A percentile compares a stretch with the other conserved stretches of the same genome.
Conservation (phyloP, 176 grass and related monocot genomes). For the Ensete glaucum region DNA sequence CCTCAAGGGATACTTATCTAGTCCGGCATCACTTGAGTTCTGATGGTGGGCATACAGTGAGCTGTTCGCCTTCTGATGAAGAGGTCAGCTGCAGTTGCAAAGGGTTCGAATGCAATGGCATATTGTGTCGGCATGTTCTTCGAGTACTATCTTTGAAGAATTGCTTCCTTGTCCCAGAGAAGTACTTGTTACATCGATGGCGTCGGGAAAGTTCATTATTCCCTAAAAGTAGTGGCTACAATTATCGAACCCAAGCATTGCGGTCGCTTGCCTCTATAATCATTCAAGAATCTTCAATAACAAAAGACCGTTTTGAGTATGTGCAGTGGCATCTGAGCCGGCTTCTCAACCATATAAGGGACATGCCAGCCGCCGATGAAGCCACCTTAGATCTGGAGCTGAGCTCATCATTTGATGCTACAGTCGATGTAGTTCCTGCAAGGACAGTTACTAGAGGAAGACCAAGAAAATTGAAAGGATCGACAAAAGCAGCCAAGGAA, state of each 20-base stretch:
- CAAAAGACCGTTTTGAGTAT: conserved; percentile 40
- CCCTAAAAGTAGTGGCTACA: conserved; percentile 39
- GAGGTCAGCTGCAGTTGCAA: conserved; percentile 35
- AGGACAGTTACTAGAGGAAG: conserved; percentile 27
- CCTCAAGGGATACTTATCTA: conserved; percentile 30
- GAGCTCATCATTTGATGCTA: conserved; percentile 21
- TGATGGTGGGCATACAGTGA: conserved; percentile 22
- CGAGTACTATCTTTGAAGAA: conserved; percentile 43
- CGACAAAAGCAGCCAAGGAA: conserved; percentile 9
- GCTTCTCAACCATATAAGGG: conserved; percentile 36
- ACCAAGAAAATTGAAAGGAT: conserved; percentile 29
- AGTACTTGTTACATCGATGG: conserved; percentile 36
- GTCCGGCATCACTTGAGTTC: conserved; percentile 27
- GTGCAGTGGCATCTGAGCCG: conserved; percentile 35
- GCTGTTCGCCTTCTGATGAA: conserved; percentile 26
- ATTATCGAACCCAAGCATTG: conserved; percentile 33
- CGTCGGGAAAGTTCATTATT: conserved; percentile 35
- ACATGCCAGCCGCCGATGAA: conserved; percentile 35
- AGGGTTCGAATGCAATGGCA: conserved; percentile 42
- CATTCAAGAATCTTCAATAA: conserved; percentile 43
- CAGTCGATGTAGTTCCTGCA: conserved; percentile 24
- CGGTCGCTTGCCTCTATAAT: conserved; percentile 46
- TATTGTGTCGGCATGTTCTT: conserved; percentile 36
- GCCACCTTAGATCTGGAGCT: conserved; percentile 23
- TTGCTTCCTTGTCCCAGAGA: conserved; percentile 40